Base-by-base conservation (phyloP, 1,139 yeast species). In the Maudiozyma humilis region DNA sequence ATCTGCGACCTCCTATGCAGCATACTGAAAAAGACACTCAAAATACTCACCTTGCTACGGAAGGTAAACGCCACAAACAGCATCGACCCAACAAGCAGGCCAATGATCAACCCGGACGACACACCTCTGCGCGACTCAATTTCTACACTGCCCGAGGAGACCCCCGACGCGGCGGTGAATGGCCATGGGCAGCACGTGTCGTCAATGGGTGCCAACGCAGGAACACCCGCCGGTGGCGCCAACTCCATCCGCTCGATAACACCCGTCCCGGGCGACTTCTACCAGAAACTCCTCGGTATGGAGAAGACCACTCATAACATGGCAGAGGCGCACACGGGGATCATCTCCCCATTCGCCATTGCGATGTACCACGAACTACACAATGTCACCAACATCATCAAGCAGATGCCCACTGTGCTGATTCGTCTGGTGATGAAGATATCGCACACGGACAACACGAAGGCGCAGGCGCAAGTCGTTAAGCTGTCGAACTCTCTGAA, bases 401-500 rank as follows among this genome's bases (percentile, higher is more conserved):
- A 57, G 40, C 56, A 59, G 37, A 47, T 60, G 42, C 65, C 65
- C 0, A 56, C 64, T 2, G 47, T 54, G 10, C 42, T 61, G 34
- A 60, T 61, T 25, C 53, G 59, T 7, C 41, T 53, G 4, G 55
- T 59, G 10, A 58, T 60, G 55, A 51, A 51, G 19, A 46, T 52
- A 10, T 47, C 48, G 6, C 45, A 52, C 29, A 29, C 23, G 16
- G 47, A 45, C 19, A 46, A 40, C 36, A 43, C 41, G 12, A 50
- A 50, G 18, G 51, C 61, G 2, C 64, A 58, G 40, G 54, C 51
- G 6, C 45, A 58, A 16, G 60, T 61, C 4, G 55, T 60, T 12
- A 49, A 52, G 30, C 46, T 61, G 36, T 60, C 64, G 1, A 57
- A 56, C 40, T 55, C 63, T 17, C 57, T 60, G 63, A 59, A 57